Conservation (phyloP, 345 rosid genomes). For the Arabis hirsuta region DNA sequence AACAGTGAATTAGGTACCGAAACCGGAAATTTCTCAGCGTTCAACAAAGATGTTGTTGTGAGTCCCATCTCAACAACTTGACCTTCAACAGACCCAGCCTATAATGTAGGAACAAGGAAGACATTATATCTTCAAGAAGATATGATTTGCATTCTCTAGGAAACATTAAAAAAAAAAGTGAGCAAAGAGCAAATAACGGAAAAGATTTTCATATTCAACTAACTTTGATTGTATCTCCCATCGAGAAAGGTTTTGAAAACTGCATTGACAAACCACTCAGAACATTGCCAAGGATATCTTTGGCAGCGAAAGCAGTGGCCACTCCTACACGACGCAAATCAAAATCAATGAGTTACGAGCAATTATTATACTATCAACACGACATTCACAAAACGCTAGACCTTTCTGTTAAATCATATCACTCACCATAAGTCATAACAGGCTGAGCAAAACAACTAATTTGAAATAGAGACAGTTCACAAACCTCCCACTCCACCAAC, state of each 20-base stretch:
- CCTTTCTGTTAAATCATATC: constrained; percentile 13
- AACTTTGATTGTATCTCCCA: constrained; percentile 97
- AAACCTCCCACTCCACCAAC: constrained; percentile 98
- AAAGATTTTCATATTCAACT: constrained; percentile 29
- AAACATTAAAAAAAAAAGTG: neutral
- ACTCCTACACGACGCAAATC: constrained; percentile 60
- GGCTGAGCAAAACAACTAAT: constrained; percentile 20
- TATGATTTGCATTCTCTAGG: constrained; percentile 1
- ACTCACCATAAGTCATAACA: constrained; percentile 15
- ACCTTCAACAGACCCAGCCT: constrained; percentile 95
- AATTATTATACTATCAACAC: neutral
- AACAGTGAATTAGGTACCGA: constrained; percentile 91
- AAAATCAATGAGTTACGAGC: constrained; percentile 3
- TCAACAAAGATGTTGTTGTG: constrained; percentile 74
- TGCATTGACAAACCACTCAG: constrained; percentile 91
- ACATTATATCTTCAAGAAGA: neutral
- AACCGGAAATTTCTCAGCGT: constrained; percentile 81
- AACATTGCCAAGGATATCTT: constrained; percentile 89
- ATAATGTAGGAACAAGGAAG: constrained; percentile 29
- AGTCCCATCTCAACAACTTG: constrained; percentile 96
- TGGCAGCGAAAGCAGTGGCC: constrained; percentile 97
- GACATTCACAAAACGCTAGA: neutral
- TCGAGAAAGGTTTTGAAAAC: constrained; percentile 82
- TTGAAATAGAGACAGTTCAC: constrained; percentile 18
- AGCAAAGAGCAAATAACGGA: neutral